Evolutionary conservation across 345 rosid species (phyloP), one percentile per base, ranked within the genome.

Genomic region (Gossypium ekmanianum): DNA sequence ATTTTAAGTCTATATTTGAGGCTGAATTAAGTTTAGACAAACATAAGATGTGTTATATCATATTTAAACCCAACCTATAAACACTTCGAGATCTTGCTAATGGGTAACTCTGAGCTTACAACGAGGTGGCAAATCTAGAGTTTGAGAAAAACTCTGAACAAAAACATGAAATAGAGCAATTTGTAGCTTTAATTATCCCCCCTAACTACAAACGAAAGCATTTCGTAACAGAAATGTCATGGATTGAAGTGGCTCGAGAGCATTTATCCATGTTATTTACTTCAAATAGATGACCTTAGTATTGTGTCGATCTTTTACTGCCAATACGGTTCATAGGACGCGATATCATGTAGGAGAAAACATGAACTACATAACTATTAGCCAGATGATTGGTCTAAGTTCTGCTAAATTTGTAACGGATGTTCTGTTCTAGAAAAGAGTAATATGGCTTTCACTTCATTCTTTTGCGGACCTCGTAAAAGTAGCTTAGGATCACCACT

Each of bases 401-500:
- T 61, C 45, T 24, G 62, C 57, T 63, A 6, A 34, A 41, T 20
- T 20, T n/a, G 27, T 48, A 26, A 43, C 13, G 57, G 61, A 55
- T 9, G 50, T 45, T 18, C 20, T 26, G 13, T n/a, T 48, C 4
- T n/a, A 29, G 27, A 58, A 44, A 59, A 13, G 17, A 61, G 51
- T 13, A 61, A 51, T 26, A 62, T 16, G 17, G 58, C 11, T 22
- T 81, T 77, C 83, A 90, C 85, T 91, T 90, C 88, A 81, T 83
- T 83, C 74, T 85, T 82, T 85, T 91, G 77, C 93, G 88, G 56
- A 89, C 82, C 85, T 95, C 97, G 24, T 92, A 92, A 4, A 90
- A 70, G 91, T 92, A 95, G 88, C 99, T 78, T 8, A 89, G 75
- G 79, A 89, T 83, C 84, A 91, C 93, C 72, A 93, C 98, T 2